Evolutionary conservation across 1,139 yeast species (phyloP), one percentile per base, ranked within the genome.

Genomic region (Pichia sp.): DNA sequence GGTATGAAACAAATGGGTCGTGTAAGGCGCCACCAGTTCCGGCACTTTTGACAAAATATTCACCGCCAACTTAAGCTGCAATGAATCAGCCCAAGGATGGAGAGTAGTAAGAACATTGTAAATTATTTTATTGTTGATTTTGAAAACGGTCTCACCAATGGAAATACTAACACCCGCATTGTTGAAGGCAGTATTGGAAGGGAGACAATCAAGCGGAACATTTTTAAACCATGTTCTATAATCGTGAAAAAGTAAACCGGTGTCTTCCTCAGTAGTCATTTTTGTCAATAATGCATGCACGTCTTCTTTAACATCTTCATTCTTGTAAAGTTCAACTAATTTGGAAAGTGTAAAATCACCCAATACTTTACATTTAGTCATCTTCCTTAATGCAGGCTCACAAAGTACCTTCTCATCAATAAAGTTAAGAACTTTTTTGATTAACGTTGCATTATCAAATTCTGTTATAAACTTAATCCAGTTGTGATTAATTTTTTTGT

Each of bases 81-180:
- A 61, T 16, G 77, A 77, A 59, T 87, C 85, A 59, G 87, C 92
- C 89, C 93, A 86, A 0, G 97, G 95, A 64, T 87, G 89, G 60
- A 92, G 74, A 30, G 77, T 73, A 8, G 83, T 82, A 30, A 90
- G 66, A 8, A 90, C 70, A 1, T 84, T 78, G 62, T 82, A 83
- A 4, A 90, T 69, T 40, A 86, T 73, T 63, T 85, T 85, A 67
- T 92, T 92, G 62, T 84, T 77, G 40, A 86, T 73, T 60, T 73
- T 79, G 70, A 83, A 86, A 4, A 72, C 70, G 52, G 73, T 75
- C 51, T 76, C 77, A 60, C 64, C 68, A 31, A 66, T 50, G 1
- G 62, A 62, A 6, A 79, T 64, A 0, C 69, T 62, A 4, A 71
- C 74, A 49, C 75, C 76, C 5, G 44, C n/a, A 19, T 53, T 57